phyloP scores from a whole-genome alignment of 164 flowering plant species.

The Aristolochia contorta region DNA sequence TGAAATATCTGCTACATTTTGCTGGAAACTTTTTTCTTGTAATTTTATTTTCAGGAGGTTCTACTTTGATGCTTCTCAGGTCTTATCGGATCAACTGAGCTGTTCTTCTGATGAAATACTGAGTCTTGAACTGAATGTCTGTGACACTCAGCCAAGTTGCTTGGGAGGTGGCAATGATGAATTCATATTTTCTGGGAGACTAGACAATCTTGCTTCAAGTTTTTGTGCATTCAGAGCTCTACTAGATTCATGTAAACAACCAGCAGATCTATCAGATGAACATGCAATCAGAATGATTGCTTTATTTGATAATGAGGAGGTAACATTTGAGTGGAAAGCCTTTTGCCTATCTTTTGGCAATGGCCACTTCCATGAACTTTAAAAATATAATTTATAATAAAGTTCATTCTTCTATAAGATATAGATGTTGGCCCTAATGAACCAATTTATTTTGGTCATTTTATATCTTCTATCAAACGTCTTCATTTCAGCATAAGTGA shows the following conservation, averaged over 20 bases:
- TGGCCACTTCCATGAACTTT: no score
- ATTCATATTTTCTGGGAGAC: constrained; percentile 90
- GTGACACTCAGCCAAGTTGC: constrained; percentile 95
- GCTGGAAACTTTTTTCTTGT: no score
- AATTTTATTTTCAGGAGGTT: no score
- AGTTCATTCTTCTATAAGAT: no score
- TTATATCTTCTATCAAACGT: no score
- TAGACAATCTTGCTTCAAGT: constrained; percentile 91
- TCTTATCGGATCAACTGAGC: constrained; percentile 63
- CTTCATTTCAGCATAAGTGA: no score
- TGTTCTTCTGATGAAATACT: constrained; percentile 61
- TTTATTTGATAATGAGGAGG: constrained; percentile 96
- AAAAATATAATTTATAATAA: no score
- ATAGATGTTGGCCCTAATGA: no score
- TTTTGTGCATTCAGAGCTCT: constrained; percentile 90
- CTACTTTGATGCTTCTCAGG: constrained; percentile 21
- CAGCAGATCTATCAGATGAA: constrained; percentile 54
- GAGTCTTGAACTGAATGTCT: constrained; percentile 65
- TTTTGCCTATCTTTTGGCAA: no score
- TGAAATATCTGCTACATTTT: neutral
- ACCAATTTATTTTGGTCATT: no score
- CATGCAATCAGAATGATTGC: constrained; percentile 83
- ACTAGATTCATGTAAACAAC: constrained; percentile 58
- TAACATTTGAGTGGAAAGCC: constrained; percentile 13
- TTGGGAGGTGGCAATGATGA: constrained; percentile 91